Base-by-base conservation (phyloP, 2,329 filamentous ascomycete species). In the Colletotrichum cuscutae region DNA sequence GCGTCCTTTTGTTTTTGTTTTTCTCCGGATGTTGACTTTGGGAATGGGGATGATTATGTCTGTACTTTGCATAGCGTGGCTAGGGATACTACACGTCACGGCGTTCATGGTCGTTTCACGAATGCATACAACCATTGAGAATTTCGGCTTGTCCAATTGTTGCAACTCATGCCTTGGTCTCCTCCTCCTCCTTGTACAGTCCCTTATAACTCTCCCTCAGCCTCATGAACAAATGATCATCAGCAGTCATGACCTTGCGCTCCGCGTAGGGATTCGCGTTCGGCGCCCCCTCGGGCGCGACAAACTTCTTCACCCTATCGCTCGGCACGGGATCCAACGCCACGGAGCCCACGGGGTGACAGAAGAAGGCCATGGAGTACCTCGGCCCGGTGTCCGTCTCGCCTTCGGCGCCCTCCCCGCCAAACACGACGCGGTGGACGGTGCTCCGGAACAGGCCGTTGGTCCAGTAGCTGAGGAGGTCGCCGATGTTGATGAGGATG, bases 391-490 rank as follows among this genome's bases (percentile, higher is more conserved):
- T 77, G 37, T 83, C 86, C 4, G 81, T 83, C 79, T 89, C 89
- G n/a, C 85, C 87, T 2, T 80, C 74, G 19, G 59, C 56, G 53
- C 35, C 64, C 15, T 60, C 68, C 5, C 71, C 71, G 15, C 75
- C 78, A 76, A 98, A 97, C 0, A 96, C 91, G 35, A 98, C 97
- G 12, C 96, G 87, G 80, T 98, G 97, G 6, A 98, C 90, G 0
- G 96, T 98, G 77, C 92, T 95, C 77, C 95, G 93, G 75, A 98
- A 87, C 59, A 98, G 83, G 0, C 95, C 95, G 75, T 93, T 93
- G 1, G 97, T 98, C 96, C 96, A 98, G 81, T 97, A 97, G 42
- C 91, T 93, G 73, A 92, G 84, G 79, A 93, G 78, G 80, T 92
- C 85, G 82, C 93, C 83, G 83, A 95, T 89, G 86, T 97, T 84